Evolutionary conservation across 1,284 basidiomycete genomes (phyloP), one percentile per base, ranked within the genome.

Genomic region (Malassezia sympodialis): DNA sequence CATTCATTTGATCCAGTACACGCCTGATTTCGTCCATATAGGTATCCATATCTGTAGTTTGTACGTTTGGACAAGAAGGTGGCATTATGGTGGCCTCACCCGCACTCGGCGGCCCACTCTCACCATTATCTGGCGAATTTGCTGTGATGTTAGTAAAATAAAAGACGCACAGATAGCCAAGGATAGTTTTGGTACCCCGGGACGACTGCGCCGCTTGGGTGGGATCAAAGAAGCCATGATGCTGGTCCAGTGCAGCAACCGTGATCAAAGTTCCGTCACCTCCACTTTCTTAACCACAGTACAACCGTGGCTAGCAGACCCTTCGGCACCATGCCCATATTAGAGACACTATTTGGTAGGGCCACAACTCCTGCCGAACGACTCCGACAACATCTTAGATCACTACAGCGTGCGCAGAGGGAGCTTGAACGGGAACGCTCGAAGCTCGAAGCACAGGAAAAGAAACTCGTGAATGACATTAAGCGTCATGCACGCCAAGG

Each of bases 401-500:
- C 90, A 2, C 83, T 98, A 49, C 87, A 90, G 47, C 96, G 96
- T 75, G 93, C 94, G 11, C 90, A 96, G 77, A 84, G 93, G 46
- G 93, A 98, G 76, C 84, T 98, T 44, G 93, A 98, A 76, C 83
- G 94, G 53, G 93, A 98, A 77, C 84, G 90, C 54, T 80, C 81
- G 35, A 98, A 94, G 77, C 84, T 98, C 51, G 94, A 98, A 76
- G 84, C 85, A 72, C 88, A 90, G 75, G 78, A 78, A 66, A 78
- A 78, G 70, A 76, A 77, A 60, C 69, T 78, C 34, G 66, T 77
- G n/a, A 59, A 80, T 68, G 94, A 98, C 74, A 99, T 98, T 75
- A 96, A 90, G 82, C 89, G 88, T 78, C 90, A 86, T 65, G 94
- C 94, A 17, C 91, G 94, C 75, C 81, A 85, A 43, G 93, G 94